phyloP scores from a whole-genome alignment of 2,329 filamentous ascomycete genomes.

The Pseudogymnoascus sp. region DNA sequence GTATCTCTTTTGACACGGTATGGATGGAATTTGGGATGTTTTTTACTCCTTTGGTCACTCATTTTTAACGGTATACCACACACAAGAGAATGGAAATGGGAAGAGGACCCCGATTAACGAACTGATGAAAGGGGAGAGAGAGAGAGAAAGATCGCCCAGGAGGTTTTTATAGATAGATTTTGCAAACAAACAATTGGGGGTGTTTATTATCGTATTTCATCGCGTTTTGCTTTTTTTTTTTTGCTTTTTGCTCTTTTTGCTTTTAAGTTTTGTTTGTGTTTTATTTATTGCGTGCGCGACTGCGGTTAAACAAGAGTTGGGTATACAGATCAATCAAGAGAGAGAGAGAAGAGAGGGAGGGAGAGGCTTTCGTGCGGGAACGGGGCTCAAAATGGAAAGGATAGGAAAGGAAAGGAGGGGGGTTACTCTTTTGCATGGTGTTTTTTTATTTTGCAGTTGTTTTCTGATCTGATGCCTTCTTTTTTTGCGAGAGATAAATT shows the following conservation, averaged over 20 bases:
- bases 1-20: background rate
- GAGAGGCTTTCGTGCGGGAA: background rate
- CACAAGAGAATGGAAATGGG: background rate
- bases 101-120: no score
- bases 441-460: background rate
- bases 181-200: background rate
- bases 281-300: no score
- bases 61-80: slow-evolving; percentile 6
- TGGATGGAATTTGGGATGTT: background rate
- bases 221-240: background rate
- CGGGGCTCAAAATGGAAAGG: background rate
- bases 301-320: background rate
- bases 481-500: background rate
- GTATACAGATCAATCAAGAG: background rate
- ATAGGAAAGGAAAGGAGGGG: no score
- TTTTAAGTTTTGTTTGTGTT: no score
- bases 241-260: no score
- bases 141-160: background rate
- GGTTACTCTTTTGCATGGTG: background rate
- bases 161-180: slow-evolving; percentile 3
- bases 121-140: background rate
- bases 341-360: no score
- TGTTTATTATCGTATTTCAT: background rate
- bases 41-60: background rate
- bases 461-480: background rate